A percentile compares a stretch with the other conserved stretches of the same genome.
Evolutionary conservation across 2,329 filamentous ascomycete species (phyloP).

Genomic region (Aspergillus luchuensis): DNA sequence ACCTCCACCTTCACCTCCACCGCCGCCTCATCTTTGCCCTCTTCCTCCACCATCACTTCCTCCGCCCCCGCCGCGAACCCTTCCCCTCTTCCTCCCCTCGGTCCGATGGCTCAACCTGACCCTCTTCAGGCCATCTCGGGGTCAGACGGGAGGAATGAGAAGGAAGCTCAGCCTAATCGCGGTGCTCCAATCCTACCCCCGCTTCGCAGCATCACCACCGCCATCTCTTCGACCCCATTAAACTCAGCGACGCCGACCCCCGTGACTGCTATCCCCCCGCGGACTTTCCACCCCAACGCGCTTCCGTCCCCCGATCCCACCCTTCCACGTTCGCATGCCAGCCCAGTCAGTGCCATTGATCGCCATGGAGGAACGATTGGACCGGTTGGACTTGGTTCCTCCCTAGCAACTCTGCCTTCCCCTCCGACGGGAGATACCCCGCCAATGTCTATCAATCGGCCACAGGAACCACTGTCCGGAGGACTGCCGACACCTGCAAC

Average conservation of each 20-base stretch:
- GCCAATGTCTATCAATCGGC: not conserved
- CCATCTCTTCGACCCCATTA: conserved; percentile 1
- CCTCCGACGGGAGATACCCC: conserved; percentile 41
- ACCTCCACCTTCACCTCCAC: not conserved
- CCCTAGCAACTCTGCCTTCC: conserved; percentile 52
- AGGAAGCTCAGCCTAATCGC: conserved; percentile 11
- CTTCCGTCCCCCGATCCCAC: conserved; percentile 36
- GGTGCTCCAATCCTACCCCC: conserved; percentile 6
- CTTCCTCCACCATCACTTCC: conserved; percentile 5
- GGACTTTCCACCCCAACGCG: conserved; percentile 13
- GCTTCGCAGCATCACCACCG: conserved; percentile 17
- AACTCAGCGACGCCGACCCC: conserved; percentile 8
- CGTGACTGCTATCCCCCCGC: not conserved
- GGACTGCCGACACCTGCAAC: not conserved
- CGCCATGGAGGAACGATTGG: conserved; percentile 12
- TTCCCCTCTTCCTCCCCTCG: conserved; percentile 1
- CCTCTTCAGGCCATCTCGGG: not conserved
- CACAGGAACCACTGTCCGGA: not conserved
- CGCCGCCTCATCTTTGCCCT: not conserved
- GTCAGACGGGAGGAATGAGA: conserved; percentile 8
- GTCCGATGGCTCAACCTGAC: not conserved
- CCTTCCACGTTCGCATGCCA: conserved; percentile 27
- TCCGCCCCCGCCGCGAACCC: not conserved
- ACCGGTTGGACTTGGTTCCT: conserved; percentile 39
- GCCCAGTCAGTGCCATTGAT: conserved; percentile 25